Conservation (phyloP, 2,329 filamentous ascomycete species). For the Truncatella angustata region DNA sequence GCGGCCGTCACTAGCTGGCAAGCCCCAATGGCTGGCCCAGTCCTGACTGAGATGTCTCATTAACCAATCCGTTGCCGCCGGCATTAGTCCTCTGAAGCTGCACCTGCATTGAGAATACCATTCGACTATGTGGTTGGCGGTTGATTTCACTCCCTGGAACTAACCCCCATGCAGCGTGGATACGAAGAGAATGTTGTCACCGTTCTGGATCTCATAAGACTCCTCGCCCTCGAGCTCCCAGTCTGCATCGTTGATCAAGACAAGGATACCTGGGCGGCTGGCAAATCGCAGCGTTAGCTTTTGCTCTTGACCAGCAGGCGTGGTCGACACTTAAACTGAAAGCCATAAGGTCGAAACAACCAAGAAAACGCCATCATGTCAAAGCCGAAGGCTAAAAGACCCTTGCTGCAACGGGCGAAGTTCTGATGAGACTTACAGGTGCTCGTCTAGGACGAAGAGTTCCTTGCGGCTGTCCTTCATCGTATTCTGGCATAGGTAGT, state of each 20-base stretch:
- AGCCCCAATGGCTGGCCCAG: neutral
- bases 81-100: conserved; percentile 4
- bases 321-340: neutral
- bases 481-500: conserved; percentile 73
- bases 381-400: neutral
- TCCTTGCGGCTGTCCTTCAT: conserved; percentile 88
- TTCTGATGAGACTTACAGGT: conserved; percentile 72
- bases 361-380: neutral
- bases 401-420: neutral
- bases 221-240: conserved; percentile 98
- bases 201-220: conserved; percentile 75
- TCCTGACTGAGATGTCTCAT: conserved; percentile 2
- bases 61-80: conserved; percentile 9
- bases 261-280: conserved; percentile 91
- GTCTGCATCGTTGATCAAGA: conserved; percentile 95
- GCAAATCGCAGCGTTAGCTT: conserved; percentile 22
- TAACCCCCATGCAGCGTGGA: conserved; percentile 94
- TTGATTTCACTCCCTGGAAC: conserved; percentile 17
- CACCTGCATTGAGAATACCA: neutral
- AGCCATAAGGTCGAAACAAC: conserved; percentile 5
- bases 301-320: neutral
- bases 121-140: neutral
- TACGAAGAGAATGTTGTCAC: conserved; percentile 92
- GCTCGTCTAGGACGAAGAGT: conserved; percentile 81
- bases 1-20: conserved; percentile 7